phyloP scores from a whole-genome alignment of 306 rosid species.

The Castanopsis chinensis region DNA sequence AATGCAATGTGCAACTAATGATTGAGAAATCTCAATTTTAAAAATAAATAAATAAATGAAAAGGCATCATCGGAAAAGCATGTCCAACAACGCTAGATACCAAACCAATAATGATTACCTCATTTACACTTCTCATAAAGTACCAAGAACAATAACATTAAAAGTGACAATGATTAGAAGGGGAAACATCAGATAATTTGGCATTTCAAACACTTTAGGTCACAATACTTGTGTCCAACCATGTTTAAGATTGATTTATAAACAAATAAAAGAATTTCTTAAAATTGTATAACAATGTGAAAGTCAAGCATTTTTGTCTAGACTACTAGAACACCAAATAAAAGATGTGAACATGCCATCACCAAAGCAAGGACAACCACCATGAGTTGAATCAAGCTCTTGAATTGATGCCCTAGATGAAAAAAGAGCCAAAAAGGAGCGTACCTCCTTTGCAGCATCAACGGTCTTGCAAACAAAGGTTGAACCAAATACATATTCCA shows the following conservation, averaged over 20 bases:
- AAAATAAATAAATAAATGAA: too few species aligned
- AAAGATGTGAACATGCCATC: background rate
- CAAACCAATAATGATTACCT: background rate
- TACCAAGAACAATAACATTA: background rate
- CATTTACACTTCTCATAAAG: background rate
- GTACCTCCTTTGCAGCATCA: slow-evolving; percentile 94
- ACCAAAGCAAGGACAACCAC: slow-evolving; percentile 13
- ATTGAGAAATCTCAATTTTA: background rate
- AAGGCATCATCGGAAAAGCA: background rate
- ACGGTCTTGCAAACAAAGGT: slow-evolving; percentile 85
- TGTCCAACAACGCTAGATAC: background rate
- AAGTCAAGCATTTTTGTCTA: background rate
- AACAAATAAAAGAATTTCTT: background rate
- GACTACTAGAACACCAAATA: background rate
- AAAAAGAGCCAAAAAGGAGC: slow-evolving; percentile 12
- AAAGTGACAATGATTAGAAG: background rate
- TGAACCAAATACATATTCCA: slow-evolving; percentile 94
- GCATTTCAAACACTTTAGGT: background rate
- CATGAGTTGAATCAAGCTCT: slow-evolving; percentile 7
- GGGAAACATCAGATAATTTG: background rate
- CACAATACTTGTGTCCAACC: background rate
- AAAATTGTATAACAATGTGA: background rate
- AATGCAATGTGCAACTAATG: background rate
- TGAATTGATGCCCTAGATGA: background rate
- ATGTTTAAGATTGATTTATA: background rate